Conservation (phyloP, 305 asterid species). For the Solanum hybrid region DNA sequence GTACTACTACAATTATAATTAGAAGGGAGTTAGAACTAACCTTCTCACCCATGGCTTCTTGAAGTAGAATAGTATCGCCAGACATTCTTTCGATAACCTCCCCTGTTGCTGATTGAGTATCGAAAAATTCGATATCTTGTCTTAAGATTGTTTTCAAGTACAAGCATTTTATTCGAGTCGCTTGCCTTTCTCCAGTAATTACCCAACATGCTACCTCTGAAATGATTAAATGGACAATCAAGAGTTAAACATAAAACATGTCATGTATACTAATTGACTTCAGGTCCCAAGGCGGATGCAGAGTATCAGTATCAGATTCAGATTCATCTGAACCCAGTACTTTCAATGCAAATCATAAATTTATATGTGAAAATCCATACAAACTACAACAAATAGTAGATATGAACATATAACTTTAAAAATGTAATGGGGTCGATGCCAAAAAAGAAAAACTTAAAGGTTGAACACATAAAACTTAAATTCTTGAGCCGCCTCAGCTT, state of each 20-base stretch:
- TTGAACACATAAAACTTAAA: not conserved
- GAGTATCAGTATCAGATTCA: not conserved
- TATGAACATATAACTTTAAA: not conserved
- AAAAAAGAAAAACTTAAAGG: not conserved
- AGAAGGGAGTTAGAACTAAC: not conserved
- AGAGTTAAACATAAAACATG: not conserved
- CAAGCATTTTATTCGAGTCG: conserved; percentile 26
- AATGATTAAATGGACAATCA: not conserved
- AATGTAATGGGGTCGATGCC: not conserved
- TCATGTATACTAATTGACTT: not conserved
- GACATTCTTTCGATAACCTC: conserved; percentile 23
- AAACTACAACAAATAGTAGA: not conserved
- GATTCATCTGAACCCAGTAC: not conserved
- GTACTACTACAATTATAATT: not conserved
- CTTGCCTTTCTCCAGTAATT: conserved; percentile 42
- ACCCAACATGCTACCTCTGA: conserved; percentile 50
- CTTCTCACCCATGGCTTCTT: conserved; percentile 31
- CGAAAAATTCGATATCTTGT: conserved; percentile 28
- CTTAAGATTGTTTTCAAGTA: conserved; percentile 34
- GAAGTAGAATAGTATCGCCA: conserved; percentile 19
- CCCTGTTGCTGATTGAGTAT: conserved; percentile 21
- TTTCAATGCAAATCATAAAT: not conserved
- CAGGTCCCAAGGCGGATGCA: not conserved
- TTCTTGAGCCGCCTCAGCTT: not conserved
- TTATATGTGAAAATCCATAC: not conserved